Evolutionary conservation across 1,284 basidiomycete genomes (phyloP), one percentile per base, ranked within the genome.

Genomic region (Taiwanofungus camphoratus): DNA sequence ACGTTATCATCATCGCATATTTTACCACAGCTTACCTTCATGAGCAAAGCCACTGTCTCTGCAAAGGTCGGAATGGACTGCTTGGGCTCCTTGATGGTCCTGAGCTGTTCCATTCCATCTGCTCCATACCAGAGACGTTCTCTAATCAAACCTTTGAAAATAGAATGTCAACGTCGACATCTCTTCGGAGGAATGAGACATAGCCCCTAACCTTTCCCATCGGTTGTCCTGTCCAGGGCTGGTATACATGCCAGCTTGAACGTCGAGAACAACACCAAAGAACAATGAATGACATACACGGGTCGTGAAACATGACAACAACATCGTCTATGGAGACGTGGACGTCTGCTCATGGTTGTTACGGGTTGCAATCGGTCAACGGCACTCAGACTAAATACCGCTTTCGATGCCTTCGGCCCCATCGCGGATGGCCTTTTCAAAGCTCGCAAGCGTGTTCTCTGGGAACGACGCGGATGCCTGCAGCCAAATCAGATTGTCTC

Each of bases 241-340:
- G 56, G 11, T 18, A 44, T 30, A 51, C n/a, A 42, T 34, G 43
- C 24, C 15, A 55, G 41, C 33, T 49, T 31, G 19, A 47, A 42
- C 53, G 55, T 43, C 41, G 24, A 30, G 44, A 23, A 40, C 43
- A 18, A 33, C 26, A 39, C 24, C 36, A 35, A n/a, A 36, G 15
- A 32, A 23, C 22, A 18, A n/a, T 62, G 59, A 47, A 37, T 6
- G 24, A 60, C 79, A 57, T 54, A 85, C 86, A 79, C 9, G 91
- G 88, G 65, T 98, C 94, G 63, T 97, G 93, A 67, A 95, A 96
- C 90, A 98, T 93, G 49, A 98, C 67, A 37, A 98, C 87, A 38
- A 92, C 81, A 57, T 84, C 74, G 69, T 98, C 95, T 52, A 76
- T 67, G 39, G 94, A 94, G 60, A 97, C 87, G 66, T 98, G 95